Evolutionary conservation across 495 filamentous ascomycete species (phyloP).

Genomic region (Pyrenopolyporus hunteri): DNA sequence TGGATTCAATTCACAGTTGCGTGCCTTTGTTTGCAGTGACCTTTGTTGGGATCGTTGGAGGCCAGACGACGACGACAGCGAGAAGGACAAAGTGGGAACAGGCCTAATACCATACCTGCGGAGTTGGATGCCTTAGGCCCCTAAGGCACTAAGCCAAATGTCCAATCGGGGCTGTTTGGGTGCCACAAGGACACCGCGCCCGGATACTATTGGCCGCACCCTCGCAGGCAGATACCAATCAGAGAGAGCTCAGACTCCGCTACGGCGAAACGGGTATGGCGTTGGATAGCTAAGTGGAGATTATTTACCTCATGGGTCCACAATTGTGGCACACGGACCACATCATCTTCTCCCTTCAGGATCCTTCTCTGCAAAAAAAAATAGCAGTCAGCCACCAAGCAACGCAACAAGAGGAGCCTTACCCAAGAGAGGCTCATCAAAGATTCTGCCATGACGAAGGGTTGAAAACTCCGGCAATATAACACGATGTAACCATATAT

Average conservation of each 20-base stretch:
- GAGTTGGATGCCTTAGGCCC: slow-evolving; percentile 12
- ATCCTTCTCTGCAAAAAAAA: background rate
- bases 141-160: slow-evolving; percentile 23
- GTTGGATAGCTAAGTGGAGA: slow-evolving; percentile 4
- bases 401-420: slow-evolving; percentile 11
- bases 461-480: too few species aligned
- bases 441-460: too few species aligned
- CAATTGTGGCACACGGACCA: slow-evolving; percentile 18
- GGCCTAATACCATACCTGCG: slow-evolving; percentile 21
- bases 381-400: too few species aligned
- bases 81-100: slow-evolving; percentile 35
- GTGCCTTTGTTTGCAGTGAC: slow-evolving; percentile 1
- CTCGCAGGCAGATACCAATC: slow-evolving; percentile 13
- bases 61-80: slow-evolving; percentile 17
- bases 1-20: slow-evolving; percentile 7
- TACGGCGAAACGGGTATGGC: slow-evolving; percentile 19
- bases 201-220: slow-evolving; percentile 18
- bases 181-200: slow-evolving; percentile 32
- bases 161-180: slow-evolving; percentile 5
- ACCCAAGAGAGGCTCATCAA: too few species aligned
- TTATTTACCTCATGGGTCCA: slow-evolving; percentile 7
- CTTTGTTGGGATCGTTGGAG: slow-evolving; percentile 20
- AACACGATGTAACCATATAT: too few species aligned
- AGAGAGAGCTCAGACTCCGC: slow-evolving; percentile 2
- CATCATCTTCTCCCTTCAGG: slow-evolving; percentile 10